Percentiles rank a stretch among this genome's conserved stretches.
phyloP scores from a whole-genome alignment of 352 stramenopile genomes.

The Globisporangium paroecandrum region DNA sequence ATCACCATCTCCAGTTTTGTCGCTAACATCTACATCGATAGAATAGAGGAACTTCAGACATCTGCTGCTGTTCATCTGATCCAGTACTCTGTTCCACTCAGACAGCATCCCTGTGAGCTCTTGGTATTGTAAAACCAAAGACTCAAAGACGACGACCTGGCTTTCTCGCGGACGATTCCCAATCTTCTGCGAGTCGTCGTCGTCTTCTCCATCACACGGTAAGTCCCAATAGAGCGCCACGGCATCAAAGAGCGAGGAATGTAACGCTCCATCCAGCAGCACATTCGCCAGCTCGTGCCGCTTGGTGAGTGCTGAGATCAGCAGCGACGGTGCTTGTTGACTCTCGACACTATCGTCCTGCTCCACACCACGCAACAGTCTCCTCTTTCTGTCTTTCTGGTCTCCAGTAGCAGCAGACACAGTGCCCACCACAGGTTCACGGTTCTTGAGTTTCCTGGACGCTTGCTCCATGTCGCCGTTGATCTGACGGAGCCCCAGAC shows the following conservation, averaged over 20 bases:
- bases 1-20: background rate
- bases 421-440: background rate
- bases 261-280: constrained; percentile 37
- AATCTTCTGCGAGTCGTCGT: constrained; percentile 15
- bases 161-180: background rate
- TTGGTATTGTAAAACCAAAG: background rate
- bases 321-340: constrained; percentile 40
- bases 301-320: constrained; percentile 52
- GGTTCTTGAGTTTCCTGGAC: constrained; percentile 1
- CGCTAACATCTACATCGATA: background rate
- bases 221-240: constrained; percentile 15
- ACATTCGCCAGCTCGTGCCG: constrained; percentile 34
- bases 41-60: background rate
- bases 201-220: background rate
- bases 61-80: constrained; percentile 5
- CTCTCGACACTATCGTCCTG: background rate
- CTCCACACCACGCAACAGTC: background rate
- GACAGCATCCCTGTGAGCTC: background rate
- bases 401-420: background rate
- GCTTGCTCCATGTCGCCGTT: constrained; percentile 40
- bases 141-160: background rate
- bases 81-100: constrained; percentile 3
- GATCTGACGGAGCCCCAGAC: constrained; percentile 33
- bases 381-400: background rate
- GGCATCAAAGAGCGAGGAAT: constrained; percentile 18